These are phyloP conservation scores for Syzygium oleosum DNA, from an alignment of 345 rosid genomes.

Conservation along the genomic window DNA sequence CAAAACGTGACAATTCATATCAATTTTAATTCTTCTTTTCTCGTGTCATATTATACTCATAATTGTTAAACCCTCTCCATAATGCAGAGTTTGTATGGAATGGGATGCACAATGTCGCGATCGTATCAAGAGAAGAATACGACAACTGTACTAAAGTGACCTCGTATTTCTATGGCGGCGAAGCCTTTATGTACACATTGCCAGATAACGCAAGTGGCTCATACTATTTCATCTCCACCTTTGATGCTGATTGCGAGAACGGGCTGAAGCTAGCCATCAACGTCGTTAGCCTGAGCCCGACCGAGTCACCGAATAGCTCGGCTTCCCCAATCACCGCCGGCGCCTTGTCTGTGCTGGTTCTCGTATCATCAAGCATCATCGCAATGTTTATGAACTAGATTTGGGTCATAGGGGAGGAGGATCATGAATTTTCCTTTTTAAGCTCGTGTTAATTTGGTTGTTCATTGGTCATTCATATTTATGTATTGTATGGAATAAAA, in stretches of 20 bases:
- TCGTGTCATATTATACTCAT: neutral
- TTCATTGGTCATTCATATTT: neutral
- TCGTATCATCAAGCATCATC: neutral
- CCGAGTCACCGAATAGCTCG: neutral
- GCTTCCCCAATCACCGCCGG: neutral
- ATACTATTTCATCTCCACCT: slow-evolving; percentile 15
- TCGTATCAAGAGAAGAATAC: neutral
- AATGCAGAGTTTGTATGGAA: slow-evolving; percentile 10
- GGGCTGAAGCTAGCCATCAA: slow-evolving; percentile 19
- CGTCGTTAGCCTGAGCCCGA: neutral
- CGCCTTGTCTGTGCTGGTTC: neutral
- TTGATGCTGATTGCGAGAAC: slow-evolving; percentile 5
- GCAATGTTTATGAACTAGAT: neutral
- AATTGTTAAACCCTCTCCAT: neutral
- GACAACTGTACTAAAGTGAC: slow-evolving; percentile 4
- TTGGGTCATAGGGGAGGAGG: neutral
- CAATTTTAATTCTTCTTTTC: neutral
- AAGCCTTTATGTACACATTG: neutral
- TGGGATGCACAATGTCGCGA: slow-evolving; percentile 6
- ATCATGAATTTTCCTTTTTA: neutral
- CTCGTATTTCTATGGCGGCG: neutral
- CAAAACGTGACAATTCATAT: neutral
- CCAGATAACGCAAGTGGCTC: neutral
- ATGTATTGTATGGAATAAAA: neutral
- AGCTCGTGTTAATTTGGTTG: neutral